Evolutionary conservation across 2,329 filamentous ascomycete genomes (phyloP).

Genomic region (Pseudocercospora macadamiae): DNA sequence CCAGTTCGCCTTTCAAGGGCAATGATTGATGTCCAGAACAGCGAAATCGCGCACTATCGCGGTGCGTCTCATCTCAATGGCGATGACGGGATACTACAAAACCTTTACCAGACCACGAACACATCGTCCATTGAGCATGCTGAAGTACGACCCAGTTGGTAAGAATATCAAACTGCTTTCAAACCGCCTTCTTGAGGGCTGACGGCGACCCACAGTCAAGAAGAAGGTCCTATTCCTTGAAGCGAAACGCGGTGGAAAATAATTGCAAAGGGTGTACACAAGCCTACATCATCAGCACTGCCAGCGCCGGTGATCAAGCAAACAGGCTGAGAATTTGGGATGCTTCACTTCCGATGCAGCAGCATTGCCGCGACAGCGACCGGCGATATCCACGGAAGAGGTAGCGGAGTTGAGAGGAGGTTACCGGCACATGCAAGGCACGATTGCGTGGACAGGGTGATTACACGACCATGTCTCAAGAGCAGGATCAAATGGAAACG

Average conservation of each 20-base stretch:
- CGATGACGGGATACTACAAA: conserved; percentile 97
- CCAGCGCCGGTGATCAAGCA: too few species aligned
- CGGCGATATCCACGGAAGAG: too few species aligned
- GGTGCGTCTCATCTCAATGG: conserved; percentile 96
- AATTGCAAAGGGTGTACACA: background rate
- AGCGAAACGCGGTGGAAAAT: conserved; percentile 72
- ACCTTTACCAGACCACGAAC: conserved; percentile 82
- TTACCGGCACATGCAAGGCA: too few species aligned
- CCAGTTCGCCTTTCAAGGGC: background rate
- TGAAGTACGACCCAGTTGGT: conserved; percentile 99
- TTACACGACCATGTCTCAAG: too few species aligned
- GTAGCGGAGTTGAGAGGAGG: too few species aligned
- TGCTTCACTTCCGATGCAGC: too few species aligned
- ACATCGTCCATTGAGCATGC: conserved; percentile 86
- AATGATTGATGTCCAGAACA: conserved; percentile 42
- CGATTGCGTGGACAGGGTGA: too few species aligned
- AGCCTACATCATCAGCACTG: background rate
- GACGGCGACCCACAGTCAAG: conserved; percentile 64
- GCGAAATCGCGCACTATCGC: conserved; percentile 90
- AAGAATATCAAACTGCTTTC: conserved; percentile 41
- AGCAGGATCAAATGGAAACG: too few species aligned
- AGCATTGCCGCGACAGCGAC: too few species aligned
- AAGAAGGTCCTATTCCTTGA: conserved; percentile 96
- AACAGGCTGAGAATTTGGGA: too few species aligned
- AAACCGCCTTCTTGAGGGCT: background rate